Evolutionary conservation across 345 rosid genomes (phyloP).

Genomic region (Linum usitatissimum): DNA sequence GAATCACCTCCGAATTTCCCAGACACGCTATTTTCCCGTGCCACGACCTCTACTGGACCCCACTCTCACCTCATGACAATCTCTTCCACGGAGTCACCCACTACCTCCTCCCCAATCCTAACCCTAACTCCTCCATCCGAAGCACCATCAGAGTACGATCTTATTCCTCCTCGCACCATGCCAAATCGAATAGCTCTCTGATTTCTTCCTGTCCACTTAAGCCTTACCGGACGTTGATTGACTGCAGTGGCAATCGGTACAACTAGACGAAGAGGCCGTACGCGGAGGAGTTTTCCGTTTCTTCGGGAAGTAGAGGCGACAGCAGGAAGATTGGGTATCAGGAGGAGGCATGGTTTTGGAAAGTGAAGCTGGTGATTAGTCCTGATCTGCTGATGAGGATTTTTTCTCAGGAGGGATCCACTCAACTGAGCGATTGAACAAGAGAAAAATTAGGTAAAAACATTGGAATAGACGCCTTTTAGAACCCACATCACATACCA

Average conservation of each 20-base stretch:
- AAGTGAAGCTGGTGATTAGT: constrained; percentile 73
- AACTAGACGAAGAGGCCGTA: constrained; percentile 50
- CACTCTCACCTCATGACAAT: constrained; percentile 34
- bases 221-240: constrained; percentile 58
- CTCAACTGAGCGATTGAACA: too few species aligned
- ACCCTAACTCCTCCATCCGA: not conserved
- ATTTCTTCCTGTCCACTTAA: constrained; percentile 15
- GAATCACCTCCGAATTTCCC: constrained; percentile 43
- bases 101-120: constrained; percentile 39
- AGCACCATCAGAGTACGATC: not conserved
- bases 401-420: constrained; percentile 48
- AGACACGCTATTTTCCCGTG: constrained; percentile 47
- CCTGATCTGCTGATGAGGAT: constrained; percentile 54
- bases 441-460: too few species aligned
- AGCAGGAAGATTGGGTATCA: not conserved
- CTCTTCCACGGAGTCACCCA: constrained; percentile 46
- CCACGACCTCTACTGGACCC: constrained; percentile 41
- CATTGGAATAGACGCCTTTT: too few species aligned
- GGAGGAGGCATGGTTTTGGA: constrained; percentile 45
- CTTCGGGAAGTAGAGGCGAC: not conserved
- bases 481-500: too few species aligned
- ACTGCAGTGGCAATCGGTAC: constrained; percentile 18
- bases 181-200: constrained; percentile 57
- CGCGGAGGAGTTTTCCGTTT: constrained; percentile 36
- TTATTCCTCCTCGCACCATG: constrained; percentile 23